phyloP scores from a whole-genome alignment of 352 stramenopile species.

The Phytopythium vexans region DNA sequence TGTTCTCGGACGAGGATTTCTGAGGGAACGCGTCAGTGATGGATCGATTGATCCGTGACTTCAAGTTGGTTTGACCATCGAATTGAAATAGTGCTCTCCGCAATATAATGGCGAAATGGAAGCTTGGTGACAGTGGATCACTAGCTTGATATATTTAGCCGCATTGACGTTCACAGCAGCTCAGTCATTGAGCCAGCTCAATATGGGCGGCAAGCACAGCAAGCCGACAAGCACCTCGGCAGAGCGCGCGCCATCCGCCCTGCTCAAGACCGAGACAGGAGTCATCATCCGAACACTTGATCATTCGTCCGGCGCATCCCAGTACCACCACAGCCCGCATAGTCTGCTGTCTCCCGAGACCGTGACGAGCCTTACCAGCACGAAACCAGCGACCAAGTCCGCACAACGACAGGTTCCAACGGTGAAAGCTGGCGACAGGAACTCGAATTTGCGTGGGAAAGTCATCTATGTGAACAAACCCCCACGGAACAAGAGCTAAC shows the following conservation, averaged over 20 bases:
- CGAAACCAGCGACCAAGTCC: not conserved
- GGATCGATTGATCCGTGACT: not conserved
- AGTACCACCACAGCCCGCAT: constrained; percentile 49
- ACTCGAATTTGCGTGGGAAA: constrained; percentile 44
- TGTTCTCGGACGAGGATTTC: constrained; percentile 81
- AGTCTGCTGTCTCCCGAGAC: constrained; percentile 12
- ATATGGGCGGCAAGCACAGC: constrained; percentile 36
- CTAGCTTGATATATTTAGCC: too few relatives aligned
- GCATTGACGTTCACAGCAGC: too few relatives aligned
- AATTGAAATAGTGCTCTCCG: too few relatives aligned
- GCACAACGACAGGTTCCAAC: constrained; percentile 21
- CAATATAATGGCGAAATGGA: too few relatives aligned
- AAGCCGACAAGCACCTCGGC: constrained; percentile 21
- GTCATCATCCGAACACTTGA: constrained; percentile 50
- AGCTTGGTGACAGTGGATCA: too few relatives aligned
- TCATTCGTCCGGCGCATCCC: constrained; percentile 12
- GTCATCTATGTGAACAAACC: constrained; percentile 64
- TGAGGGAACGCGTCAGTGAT: constrained; percentile 20
- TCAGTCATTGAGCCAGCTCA: not conserved
- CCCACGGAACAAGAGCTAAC: not conserved
- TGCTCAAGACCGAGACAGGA: constrained; percentile 41
- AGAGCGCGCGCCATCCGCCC: constrained; percentile 22
- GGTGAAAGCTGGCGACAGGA: constrained; percentile 34
- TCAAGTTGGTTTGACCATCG: too few relatives aligned
- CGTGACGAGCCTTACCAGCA: not conserved